These are phyloP conservation scores for Hypoxylon fuscum DNA, from an alignment of 495 filamentous ascomycete species.

Conservation along the genomic window DNA sequence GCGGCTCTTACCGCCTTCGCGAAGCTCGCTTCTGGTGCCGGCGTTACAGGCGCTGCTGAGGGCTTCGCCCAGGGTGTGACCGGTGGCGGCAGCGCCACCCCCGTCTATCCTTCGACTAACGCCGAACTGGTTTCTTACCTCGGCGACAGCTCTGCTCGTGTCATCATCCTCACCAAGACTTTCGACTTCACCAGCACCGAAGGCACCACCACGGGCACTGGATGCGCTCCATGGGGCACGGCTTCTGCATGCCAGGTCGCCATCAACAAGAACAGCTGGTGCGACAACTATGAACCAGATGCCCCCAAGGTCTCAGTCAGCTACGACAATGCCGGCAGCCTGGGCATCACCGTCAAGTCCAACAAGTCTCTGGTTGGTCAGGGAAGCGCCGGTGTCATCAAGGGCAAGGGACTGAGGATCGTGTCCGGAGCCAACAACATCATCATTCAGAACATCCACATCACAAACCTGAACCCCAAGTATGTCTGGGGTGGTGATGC, in stretches of 20 bases:
- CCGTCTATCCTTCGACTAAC: constrained; percentile 54
- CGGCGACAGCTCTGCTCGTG: constrained; percentile 53
- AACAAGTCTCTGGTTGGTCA: constrained; percentile 49
- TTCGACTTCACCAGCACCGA: constrained; percentile 57
- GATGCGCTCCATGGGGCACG: constrained; percentile 58
- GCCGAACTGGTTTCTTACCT: constrained; percentile 48
- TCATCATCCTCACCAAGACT: constrained; percentile 58
- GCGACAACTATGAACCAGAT: constrained; percentile 36
- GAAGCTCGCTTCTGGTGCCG: constrained; percentile 2
- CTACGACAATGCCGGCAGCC: constrained; percentile 48
- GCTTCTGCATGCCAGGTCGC: constrained; percentile 55
- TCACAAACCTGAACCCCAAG: constrained; percentile 47
- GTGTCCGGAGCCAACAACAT: constrained; percentile 46
- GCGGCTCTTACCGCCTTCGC: constrained; percentile 11
- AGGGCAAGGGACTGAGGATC: constrained; percentile 48
- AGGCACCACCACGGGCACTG: constrained; percentile 53
- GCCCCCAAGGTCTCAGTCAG: constrained; percentile 43
- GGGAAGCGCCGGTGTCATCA: constrained; percentile 47
- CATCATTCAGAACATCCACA: constrained; percentile 48
- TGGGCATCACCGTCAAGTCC: constrained; percentile 43
- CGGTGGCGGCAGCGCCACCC: constrained; percentile 58
- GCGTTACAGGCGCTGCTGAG: constrained; percentile 40
- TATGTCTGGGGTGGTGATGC: constrained; percentile 87
- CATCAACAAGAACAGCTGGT: constrained; percentile 61
- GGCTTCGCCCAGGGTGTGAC: constrained; percentile 60